Evolutionary conservation across 1,284 basidiomycete genomes (phyloP).

Genomic region (Veloboletus limbatus): DNA sequence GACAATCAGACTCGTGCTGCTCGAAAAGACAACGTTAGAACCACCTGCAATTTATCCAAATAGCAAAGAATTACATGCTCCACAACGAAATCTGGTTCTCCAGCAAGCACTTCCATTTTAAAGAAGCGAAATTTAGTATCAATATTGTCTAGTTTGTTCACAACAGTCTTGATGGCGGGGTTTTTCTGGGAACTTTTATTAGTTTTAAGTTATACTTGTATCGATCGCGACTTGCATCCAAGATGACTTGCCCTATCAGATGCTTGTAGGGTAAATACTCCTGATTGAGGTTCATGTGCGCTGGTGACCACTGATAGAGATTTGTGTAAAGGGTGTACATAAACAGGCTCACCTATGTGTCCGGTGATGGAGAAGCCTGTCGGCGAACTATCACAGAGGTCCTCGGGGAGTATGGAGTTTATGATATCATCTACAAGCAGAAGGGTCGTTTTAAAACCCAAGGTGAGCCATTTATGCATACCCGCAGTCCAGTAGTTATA

Average conservation of each 20-base stretch:
- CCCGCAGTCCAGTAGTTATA: conserved; percentile 88
- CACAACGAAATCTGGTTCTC: conserved; percentile 82
- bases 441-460: conserved; percentile 2
- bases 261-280: conserved; percentile 92
- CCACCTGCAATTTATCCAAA: background rate
- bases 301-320: conserved; percentile 32
- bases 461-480: conserved; percentile 34
- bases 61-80: conserved; percentile 61
- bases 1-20: conserved; percentile 81
- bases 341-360: conserved; percentile 71
- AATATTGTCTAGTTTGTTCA: conserved; percentile 93
- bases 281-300: conserved; percentile 87
- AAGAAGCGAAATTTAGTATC: conserved; percentile 91
- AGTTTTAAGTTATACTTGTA: conserved; percentile 1
- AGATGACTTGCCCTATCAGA: conserved; percentile 87
- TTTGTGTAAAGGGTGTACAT: background rate
- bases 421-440: conserved; percentile 74
- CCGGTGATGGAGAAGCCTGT: conserved; percentile 87
- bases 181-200: conserved; percentile 72
- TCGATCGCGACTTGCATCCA: conserved; percentile 64
- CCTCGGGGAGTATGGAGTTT: conserved; percentile 72
- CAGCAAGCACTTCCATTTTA: conserved; percentile 95
- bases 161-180: conserved; percentile 77
- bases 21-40: conserved; percentile 7
- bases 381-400: conserved; percentile 76